These are phyloP conservation scores for Pyrus bretschneideri DNA, from an alignment of 306 rosid species.

Conservation along the genomic window DNA sequence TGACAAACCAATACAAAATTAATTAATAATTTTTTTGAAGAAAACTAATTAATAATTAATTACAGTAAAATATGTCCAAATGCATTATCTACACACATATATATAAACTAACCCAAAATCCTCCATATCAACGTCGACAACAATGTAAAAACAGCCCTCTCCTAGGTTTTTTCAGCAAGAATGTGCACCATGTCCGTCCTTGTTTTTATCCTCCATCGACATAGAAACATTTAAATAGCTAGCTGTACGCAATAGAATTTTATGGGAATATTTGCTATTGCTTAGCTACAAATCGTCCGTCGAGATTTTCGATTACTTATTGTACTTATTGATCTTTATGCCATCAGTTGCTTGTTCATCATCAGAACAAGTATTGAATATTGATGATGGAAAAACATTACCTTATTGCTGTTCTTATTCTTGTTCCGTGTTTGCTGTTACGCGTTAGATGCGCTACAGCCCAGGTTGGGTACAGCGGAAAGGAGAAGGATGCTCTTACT, in stretches of 20 bases:
- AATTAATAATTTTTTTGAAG: too few relatives aligned
- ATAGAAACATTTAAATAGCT: neutral
- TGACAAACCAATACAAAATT: too few relatives aligned
- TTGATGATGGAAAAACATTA: neutral
- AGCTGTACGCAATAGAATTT: neutral
- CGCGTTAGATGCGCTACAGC: conserved; percentile 11
- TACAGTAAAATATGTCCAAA: too few relatives aligned
- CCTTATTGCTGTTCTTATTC: neutral
- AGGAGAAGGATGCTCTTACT: conserved; percentile 37
- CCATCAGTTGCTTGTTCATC: neutral
- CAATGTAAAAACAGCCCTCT: neutral
- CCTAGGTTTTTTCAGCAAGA: neutral
- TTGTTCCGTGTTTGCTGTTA: neutral
- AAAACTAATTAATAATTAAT: too few relatives aligned
- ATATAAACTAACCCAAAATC: too few relatives aligned
- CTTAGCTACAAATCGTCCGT: neutral
- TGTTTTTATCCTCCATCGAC: neutral
- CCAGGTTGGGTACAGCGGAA: conserved; percentile 12
- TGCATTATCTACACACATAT: too few relatives aligned
- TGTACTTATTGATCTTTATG: neutral
- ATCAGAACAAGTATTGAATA: neutral
- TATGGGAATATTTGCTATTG: neutral
- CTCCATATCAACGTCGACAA: neutral
- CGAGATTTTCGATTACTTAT: neutral
- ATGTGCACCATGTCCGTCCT: neutral